These are phyloP conservation scores for Lactarius deliciosus DNA, from an alignment of 768 basidiomycete species.

Conservation along the genomic window DNA sequence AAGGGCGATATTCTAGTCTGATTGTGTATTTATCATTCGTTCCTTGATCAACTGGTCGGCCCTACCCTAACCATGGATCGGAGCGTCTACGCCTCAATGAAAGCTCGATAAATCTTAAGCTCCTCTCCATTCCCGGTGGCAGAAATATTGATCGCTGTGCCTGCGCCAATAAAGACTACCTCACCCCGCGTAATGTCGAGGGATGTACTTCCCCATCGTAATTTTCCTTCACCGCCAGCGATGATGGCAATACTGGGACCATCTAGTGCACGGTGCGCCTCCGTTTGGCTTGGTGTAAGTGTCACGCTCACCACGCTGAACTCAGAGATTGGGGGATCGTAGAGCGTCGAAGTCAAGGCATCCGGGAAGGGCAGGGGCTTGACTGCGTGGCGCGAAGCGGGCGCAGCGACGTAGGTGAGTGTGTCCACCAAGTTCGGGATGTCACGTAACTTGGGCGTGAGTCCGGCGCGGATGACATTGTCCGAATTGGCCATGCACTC, in stretches of 20 bases:
- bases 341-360: slow-evolving; percentile 49
- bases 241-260: slow-evolving; percentile 87
- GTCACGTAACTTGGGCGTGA: slow-evolving; percentile 95
- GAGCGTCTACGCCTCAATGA: slow-evolving; percentile 46
- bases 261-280: slow-evolving; percentile 59
- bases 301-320: slow-evolving; percentile 79
- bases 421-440: slow-evolving; percentile 85
- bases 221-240: slow-evolving; percentile 61
- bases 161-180: slow-evolving; percentile 83
- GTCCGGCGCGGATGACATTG: slow-evolving; percentile 97
- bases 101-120: slow-evolving; percentile 67
- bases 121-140: slow-evolving; percentile 36
- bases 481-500: slow-evolving; percentile 99
- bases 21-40: neutral
- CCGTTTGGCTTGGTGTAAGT: slow-evolving; percentile 45
- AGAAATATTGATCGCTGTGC: slow-evolving; percentile 50
- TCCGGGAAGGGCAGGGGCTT: slow-evolving; percentile 49
- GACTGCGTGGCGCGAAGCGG: slow-evolving; percentile 69
- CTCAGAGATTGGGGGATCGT: slow-evolving; percentile 92
- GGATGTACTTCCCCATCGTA: slow-evolving; percentile 47
- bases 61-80: neutral
- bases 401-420: slow-evolving; percentile 79
- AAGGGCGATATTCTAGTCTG: neutral
- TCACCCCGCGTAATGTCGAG: slow-evolving; percentile 60
- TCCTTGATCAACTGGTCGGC: neutral